Evolutionary conservation across 148 eudicot genomes (phyloP), one percentile per base, ranked within the genome.

Genomic region (Euryodendron excelsum): DNA sequence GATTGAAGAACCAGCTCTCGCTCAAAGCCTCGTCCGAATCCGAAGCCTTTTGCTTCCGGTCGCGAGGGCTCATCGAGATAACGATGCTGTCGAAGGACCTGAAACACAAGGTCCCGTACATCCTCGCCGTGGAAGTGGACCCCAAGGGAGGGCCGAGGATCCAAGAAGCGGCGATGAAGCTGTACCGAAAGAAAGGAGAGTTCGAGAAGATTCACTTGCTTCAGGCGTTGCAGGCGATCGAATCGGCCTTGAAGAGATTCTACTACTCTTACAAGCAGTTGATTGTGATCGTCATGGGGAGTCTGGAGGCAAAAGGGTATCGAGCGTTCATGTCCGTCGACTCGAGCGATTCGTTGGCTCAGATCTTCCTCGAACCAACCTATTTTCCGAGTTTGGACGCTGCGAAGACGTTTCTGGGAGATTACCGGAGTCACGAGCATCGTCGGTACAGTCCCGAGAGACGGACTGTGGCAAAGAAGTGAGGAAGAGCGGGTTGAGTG

Each of bases 371-470:
- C 0, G 98, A 90, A 44, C 98, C 98, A 1, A 91, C 98, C 31
- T 93, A 90, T 81, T 93, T 85, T 79, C 98, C 98, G 47, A 93
- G 98, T 69, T 86, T 93, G 86, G 96, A 91, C 67, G 98, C 89
- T 6, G 98, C 98, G 6, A 93, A 93, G 83, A 90, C 98, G 72
- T 93, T 91, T 75, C 75, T 93, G 45, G 98, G 91, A 6, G 90
- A 88, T 71, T 83, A 85, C 14, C 90, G 92, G 98, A 80, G 76
- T 31, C 79, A 72, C 20, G 86, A 85, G 73, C 73, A 80, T 45
- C 78, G 63, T 28, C 27, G 34, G 12, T 20, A 63, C 30, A 47
- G 78, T 63, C 34, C 56, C 18, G 48, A 74, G 50, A 74, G 66
- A 74, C 65, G 66, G n/a, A 75, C 39, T 27, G 1, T 52, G 31